Percentiles rank a stretch among this genome's conserved stretches.
phyloP scores from a whole-genome alignment of 106 monocot species.

The Platanthera guangdongensis region DNA sequence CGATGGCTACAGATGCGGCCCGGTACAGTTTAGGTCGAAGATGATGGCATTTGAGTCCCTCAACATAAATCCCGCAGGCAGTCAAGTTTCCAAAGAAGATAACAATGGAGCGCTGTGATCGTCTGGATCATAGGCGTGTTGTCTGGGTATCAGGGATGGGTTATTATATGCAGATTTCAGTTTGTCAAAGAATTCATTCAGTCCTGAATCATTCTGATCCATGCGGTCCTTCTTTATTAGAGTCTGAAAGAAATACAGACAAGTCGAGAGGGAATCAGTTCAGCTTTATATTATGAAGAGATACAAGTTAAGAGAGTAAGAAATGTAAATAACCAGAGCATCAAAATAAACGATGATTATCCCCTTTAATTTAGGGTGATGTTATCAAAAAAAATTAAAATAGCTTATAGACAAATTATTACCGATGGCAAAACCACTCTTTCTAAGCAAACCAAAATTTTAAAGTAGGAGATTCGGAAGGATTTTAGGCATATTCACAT shows the following conservation, averaged over 20 bases:
- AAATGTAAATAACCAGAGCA: neutral
- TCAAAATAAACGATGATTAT: too few relatives aligned
- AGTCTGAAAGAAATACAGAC: constrained; percentile 37
- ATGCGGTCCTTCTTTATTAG: constrained; percentile 88
- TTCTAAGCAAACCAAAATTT: too few relatives aligned
- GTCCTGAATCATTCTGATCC: constrained; percentile 52
- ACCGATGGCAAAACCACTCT: too few relatives aligned
- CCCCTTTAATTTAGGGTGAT: too few relatives aligned
- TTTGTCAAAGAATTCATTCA: constrained; percentile 53
- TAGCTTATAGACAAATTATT: too few relatives aligned
- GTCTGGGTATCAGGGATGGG: constrained; percentile 50
- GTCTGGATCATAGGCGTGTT: constrained; percentile 16
- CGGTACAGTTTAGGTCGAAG: neutral
- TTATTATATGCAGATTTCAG: constrained; percentile 52
- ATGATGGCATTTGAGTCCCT: neutral
- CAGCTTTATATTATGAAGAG: neutral
- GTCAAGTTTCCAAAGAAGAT: constrained; percentile 5
- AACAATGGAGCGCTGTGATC: constrained; percentile 40
- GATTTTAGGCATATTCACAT: too few relatives aligned
- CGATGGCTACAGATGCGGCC: neutral
- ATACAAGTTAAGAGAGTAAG: neutral
- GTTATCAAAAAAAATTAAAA: too few relatives aligned
- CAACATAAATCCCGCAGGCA: neutral
- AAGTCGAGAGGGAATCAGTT: neutral
- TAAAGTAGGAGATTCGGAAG: too few relatives aligned